Conservation (phyloP, 768 basidiomycete genomes). For the Rhodotorula sphaerocarpa region DNA sequence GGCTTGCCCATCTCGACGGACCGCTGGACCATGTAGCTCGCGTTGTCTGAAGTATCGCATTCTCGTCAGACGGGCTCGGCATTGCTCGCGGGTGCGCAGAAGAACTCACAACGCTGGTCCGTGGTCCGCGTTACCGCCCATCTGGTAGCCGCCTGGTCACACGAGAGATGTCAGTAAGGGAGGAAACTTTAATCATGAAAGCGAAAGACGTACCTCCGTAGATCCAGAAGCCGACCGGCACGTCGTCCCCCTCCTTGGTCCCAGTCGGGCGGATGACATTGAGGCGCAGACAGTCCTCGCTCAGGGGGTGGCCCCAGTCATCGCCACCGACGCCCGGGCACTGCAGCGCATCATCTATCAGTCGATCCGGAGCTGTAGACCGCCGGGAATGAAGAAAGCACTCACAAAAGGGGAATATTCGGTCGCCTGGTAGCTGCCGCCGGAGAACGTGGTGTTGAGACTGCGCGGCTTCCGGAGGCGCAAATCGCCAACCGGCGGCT, state of each 20-base stretch:
- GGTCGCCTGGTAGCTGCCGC: not conserved
- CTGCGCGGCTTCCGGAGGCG: constrained; percentile 55
- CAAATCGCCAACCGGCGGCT: constrained; percentile 53
- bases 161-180: no score
- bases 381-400: no score
- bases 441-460: constrained; percentile 39
- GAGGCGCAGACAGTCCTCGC: constrained; percentile 30
- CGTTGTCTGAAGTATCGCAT: constrained; percentile 25
- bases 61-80: no score
- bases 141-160: constrained; percentile 12
- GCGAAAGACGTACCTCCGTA: no score
- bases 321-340: constrained; percentile 26
- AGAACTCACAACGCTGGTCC: constrained; percentile 24
- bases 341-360: not conserved
- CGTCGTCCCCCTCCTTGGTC: not conserved
- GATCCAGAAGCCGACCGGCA: constrained; percentile 36
- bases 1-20: constrained; percentile 35
- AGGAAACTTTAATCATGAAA: no score
- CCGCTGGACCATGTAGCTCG: constrained; percentile 23
- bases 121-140: constrained; percentile 21
- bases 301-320: constrained; percentile 1
- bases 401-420: constrained; percentile 10
- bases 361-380: no score
- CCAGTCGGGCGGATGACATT: constrained; percentile 34
- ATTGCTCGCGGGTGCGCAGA: no score